Conservation (phyloP, 768 basidiomycete species). For the Sporobolomyces phaffii region DNA sequence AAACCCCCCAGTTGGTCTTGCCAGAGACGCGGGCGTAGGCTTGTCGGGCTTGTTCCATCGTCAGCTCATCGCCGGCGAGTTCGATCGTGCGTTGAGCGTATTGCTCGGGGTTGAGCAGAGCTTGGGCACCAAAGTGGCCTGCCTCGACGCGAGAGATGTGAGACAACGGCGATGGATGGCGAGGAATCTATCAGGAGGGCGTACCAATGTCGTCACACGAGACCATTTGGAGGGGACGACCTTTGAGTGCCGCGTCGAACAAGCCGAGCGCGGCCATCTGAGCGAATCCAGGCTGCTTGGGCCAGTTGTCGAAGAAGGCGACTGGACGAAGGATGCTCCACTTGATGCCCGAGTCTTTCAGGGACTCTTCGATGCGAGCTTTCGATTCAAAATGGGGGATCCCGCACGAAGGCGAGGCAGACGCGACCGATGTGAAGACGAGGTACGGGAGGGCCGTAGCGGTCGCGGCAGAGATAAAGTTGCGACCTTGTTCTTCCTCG, state of each 20-base stretch:
- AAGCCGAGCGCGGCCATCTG: conserved; percentile 37
- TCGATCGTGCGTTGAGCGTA: conserved; percentile 28
- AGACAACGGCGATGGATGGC: too few relatives aligned
- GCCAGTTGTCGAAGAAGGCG: conserved; percentile 44
- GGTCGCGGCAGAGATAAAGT: conserved; percentile 42
- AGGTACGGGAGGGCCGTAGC: conserved; percentile 37
- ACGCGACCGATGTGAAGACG: conserved; percentile 42
- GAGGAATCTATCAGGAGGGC: neutral
- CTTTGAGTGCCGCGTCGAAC: conserved; percentile 34
- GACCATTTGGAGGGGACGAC: conserved; percentile 36
- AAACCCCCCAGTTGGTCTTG: conserved; percentile 20
- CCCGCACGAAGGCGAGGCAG: conserved; percentile 33
- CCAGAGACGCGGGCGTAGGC: conserved; percentile 30
- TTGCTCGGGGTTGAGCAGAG: conserved; percentile 36
- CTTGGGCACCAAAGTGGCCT: conserved; percentile 39
- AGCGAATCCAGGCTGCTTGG: conserved; percentile 21
- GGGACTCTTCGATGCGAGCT: conserved; percentile 38
- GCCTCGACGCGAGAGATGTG: neutral
- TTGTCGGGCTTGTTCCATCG: conserved; percentile 20
- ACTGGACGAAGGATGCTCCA: conserved; percentile 42
- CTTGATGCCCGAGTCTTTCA: conserved; percentile 38
- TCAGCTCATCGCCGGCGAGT: conserved; percentile 34
- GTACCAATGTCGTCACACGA: conserved; percentile 38
- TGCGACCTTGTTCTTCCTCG: conserved; percentile 41
- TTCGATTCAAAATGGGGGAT: conserved; percentile 45